Conservation (phyloP, 495 filamentous ascomycete genomes). For the Aspergillus steynii region DNA sequence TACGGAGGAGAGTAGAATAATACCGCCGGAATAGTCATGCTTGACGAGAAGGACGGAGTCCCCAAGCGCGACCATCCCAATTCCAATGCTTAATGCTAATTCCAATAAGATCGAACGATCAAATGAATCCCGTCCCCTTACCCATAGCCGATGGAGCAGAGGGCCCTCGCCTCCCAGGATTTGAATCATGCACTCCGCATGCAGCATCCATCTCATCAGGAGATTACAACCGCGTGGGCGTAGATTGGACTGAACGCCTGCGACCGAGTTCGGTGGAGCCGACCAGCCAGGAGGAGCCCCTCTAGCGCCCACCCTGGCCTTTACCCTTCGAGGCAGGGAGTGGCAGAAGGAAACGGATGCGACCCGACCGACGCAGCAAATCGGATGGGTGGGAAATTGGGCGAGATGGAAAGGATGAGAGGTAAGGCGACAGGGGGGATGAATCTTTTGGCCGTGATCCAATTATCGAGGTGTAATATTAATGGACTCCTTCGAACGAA, state of each 20-base stretch:
- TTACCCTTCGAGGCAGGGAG: not conserved
- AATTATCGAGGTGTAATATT: too few species aligned
- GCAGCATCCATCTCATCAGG: slow-evolving; percentile 13
- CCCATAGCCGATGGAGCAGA: slow-evolving; percentile 3
- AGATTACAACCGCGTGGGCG: slow-evolving; percentile 12
- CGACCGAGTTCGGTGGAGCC: slow-evolving; percentile 11
- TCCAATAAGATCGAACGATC: too few species aligned
- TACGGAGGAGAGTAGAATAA: too few species aligned
- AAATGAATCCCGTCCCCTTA: not conserved
- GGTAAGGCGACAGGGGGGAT: too few species aligned
- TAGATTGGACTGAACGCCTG: slow-evolving; percentile 11
- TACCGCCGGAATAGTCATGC: not conserved
- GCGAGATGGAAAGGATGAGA: too few species aligned
- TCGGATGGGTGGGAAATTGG: slow-evolving; percentile 2
- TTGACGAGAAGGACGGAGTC: not conserved
- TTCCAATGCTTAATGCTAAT: too few species aligned
- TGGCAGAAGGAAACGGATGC: not conserved
- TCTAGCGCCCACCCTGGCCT: not conserved
- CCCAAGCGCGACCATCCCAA: not conserved
- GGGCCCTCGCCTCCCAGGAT: not conserved
- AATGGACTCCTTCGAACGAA: too few species aligned
- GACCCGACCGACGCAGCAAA: not conserved
- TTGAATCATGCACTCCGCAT: slow-evolving; percentile 18
- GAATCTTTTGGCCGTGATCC: too few species aligned
- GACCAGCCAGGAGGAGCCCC: not conserved